These are phyloP conservation scores for Capronia americana DNA, from an alignment of 2,329 filamentous ascomycete species.

Conservation along the genomic window DNA sequence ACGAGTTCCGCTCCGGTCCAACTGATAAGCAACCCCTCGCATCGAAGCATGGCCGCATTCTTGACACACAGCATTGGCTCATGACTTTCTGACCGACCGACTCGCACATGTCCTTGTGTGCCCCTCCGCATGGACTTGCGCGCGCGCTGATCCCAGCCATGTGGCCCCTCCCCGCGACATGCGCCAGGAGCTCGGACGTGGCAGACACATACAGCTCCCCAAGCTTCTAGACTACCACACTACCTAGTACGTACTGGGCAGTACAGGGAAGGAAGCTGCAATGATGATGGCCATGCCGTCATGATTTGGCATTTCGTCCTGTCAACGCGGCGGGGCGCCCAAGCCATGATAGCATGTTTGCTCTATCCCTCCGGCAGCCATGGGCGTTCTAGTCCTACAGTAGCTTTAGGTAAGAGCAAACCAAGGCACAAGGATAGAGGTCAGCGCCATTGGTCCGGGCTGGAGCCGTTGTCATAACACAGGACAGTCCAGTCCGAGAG, in stretches of 20 bases:
- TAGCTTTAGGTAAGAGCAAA: constrained; percentile 34
- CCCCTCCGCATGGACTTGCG: constrained; percentile 27
- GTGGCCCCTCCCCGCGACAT: constrained; percentile 9
- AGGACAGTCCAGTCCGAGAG: not conserved
- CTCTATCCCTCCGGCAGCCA: constrained; percentile 13
- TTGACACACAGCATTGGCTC: constrained; percentile 32
- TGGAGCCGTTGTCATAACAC: not conserved
- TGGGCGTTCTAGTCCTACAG: not conserved
- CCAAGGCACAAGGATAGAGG: not conserved
- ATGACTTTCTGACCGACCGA: constrained; percentile 2
- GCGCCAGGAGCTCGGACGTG: not conserved
- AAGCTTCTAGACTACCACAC: not conserved
- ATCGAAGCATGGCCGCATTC: constrained; percentile 5
- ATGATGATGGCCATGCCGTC: constrained; percentile 10
- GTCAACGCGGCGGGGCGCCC: constrained; percentile 17
- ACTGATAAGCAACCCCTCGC: constrained; percentile 28
- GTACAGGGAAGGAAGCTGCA: not conserved
- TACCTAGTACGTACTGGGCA: too few relatives aligned
- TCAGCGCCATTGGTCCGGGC: constrained; percentile 11
- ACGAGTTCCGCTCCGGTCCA: constrained; percentile 5
- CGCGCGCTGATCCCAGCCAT: constrained; percentile 20
- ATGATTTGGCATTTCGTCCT: constrained; percentile 24
- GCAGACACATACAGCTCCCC: not conserved
- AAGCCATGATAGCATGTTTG: constrained; percentile 12
- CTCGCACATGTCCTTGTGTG: constrained; percentile 8